Base-by-base conservation (phyloP, 1,139 yeast species). In the Kodamaea ohmeri region DNA sequence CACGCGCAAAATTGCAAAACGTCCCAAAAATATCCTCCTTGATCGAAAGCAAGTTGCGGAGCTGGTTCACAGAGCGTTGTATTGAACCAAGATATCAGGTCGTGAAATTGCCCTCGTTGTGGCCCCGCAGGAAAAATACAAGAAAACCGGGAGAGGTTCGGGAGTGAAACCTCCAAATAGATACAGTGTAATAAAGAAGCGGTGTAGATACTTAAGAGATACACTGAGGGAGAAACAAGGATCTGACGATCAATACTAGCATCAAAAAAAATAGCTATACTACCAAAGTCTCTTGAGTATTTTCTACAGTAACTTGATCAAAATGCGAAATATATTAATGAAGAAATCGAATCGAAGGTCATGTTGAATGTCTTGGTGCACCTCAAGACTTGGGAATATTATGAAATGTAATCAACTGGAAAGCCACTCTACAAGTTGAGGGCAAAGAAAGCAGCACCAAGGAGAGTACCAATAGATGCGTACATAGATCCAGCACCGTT, bases 81-180 rank as follows among this genome's bases (percentile, higher is more conserved):
- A 95, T 94, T 6, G 95, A 88, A 50, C 99, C 99, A 1, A 71
- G 95, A 46, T 90, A 83, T 52, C 96, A 88, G 59, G 83, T 86
- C 37, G 80, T 92, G 15, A 76, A 76, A 49, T 61, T 92, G 25
- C 98, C 98, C 1, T 81, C 88, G 30, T 66, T 90, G 55, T 90
- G 97, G 97, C 96, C 96, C 3, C 67, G 94, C 47, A 76, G 83
- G 44, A 83, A 84, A 54, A 85, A 83, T 48, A 85, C 92, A 2
- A 51, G 73, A 36, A 71, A 67, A 33, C 68, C 32, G 8, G 16
- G 26, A 4, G 20, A 28, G 21, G n/a, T n/a, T n/a, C n/a, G n/a
- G n/a, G n/a, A n/a, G n/a, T n/a, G n/a, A n/a, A n/a, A n/a, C n/a
- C n/a, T n/a, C n/a, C n/a, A n/a, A n/a, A n/a, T n/a, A n/a, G n/a